These are phyloP conservation scores for Straminergon stramineum DNA, from an alignment of 225 moss, liverwort and hornwort genomes.

Conservation along the genomic window DNA sequence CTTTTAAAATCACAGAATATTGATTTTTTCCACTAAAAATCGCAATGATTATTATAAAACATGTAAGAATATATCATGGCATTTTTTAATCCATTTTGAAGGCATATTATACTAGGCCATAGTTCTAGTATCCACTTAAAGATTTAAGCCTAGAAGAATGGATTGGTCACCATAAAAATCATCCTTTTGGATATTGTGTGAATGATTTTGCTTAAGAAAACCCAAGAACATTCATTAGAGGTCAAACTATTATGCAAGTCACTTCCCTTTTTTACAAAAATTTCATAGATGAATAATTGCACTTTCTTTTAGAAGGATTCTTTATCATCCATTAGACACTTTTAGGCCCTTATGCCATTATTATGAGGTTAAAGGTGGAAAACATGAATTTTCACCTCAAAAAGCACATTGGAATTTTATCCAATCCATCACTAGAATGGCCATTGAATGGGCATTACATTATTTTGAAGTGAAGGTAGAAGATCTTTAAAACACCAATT, in stretches of 20 bases:
- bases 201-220: too few species aligned
- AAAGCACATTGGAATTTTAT: neutral
- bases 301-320: too few species aligned
- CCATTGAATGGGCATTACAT: neutral
- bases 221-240: too few species aligned
- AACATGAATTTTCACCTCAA: rapidly evolving
- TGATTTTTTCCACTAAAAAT: neutral
- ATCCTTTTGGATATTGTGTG: too few species aligned
- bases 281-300: too few species aligned
- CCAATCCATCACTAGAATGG: neutral
- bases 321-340: too few species aligned
- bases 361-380: too few species aligned
- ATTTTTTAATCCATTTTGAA: neutral
- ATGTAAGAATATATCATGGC: neutral
- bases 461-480: neutral
- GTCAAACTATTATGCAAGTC: too few species aligned
- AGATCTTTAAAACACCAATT: neutral
- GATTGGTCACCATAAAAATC: too few species aligned
- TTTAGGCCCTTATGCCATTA: too few species aligned
- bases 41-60: neutral
- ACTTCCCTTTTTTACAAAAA: too few species aligned
- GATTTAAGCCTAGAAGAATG: neutral
- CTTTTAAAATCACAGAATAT: neutral
- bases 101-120: neutral
- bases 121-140: neutral